Percentiles rank a stretch among this genome's conserved stretches.
Evolutionary conservation across 2,329 filamentous ascomycete species (phyloP).

Genomic region (Dothideomycetidae sp.): DNA sequence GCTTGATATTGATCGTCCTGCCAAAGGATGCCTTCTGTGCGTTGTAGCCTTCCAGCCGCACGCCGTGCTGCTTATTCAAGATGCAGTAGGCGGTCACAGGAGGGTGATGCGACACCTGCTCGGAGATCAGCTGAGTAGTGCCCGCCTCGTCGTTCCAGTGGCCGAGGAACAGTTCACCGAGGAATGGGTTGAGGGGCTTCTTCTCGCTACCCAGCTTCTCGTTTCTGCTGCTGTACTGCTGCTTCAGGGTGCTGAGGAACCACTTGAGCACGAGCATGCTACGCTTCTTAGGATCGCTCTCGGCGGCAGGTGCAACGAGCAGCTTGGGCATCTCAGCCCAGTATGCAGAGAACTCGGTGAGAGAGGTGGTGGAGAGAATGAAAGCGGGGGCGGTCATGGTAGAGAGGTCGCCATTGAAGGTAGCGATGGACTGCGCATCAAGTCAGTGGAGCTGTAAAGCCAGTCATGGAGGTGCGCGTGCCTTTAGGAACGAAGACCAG

Average conservation of each 20-base stretch:
- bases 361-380: slow-evolving; percentile 40
- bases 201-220: slow-evolving; percentile 84
- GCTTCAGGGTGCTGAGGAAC: slow-evolving; percentile 87
- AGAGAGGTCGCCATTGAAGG: slow-evolving; percentile 42
- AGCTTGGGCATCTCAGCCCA: slow-evolving; percentile 46
- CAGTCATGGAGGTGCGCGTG: too few species aligned
- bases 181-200: slow-evolving; percentile 92
- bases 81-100: slow-evolving; percentile 92
- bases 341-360: slow-evolving; percentile 43
- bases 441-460: slow-evolving; percentile 1
- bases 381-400: slow-evolving; percentile 43
- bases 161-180: slow-evolving; percentile 87
- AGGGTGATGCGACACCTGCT: slow-evolving; percentile 86
- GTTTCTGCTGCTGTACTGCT: slow-evolving; percentile 61
- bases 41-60: slow-evolving; percentile 71
- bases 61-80: slow-evolving; percentile 68
- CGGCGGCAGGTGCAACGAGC: slow-evolving; percentile 67
- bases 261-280: slow-evolving; percentile 83
- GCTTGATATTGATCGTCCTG: slow-evolving; percentile 80
- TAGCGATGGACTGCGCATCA: slow-evolving; percentile 33
- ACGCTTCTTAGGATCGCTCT: slow-evolving; percentile 67
- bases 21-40: slow-evolving; percentile 93
- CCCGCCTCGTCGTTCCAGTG: slow-evolving; percentile 75
- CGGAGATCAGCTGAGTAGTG: slow-evolving; percentile 73
- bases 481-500: slow-evolving; percentile 38